Percentiles rank a stretch among this genome's conserved stretches.
phyloP scores from a whole-genome alignment of 768 basidiomycete species.

The Mycena amicta region DNA sequence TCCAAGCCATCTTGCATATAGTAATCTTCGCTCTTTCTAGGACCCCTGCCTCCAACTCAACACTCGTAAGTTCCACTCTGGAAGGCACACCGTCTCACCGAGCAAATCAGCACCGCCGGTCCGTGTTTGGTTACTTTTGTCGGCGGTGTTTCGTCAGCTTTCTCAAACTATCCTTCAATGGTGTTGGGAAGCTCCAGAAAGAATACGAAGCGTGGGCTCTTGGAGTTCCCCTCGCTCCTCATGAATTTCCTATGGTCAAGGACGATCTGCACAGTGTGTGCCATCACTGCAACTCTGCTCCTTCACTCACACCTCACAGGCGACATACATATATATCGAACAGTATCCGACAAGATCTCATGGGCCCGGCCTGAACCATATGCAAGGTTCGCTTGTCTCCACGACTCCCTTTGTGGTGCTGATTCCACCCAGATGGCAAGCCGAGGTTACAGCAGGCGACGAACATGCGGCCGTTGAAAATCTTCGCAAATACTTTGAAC shows the following conservation, averaged over 20 bases:
- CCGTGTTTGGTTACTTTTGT: constrained; percentile 80
- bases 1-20: background rate
- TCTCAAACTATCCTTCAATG: constrained; percentile 74
- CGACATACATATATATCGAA: constrained; percentile 61
- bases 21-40: background rate
- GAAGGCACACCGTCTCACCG: background rate
- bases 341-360: constrained; percentile 62
- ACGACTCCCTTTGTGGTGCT: background rate
- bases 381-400: constrained; percentile 48
- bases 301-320: constrained; percentile 26
- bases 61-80: background rate
- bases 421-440: constrained; percentile 59
- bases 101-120: constrained; percentile 61
- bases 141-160: constrained; percentile 78
- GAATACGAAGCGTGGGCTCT: constrained; percentile 69
- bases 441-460: constrained; percentile 65
- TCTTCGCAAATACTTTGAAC: constrained; percentile 80
- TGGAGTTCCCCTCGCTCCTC: constrained; percentile 41
- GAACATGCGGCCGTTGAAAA: constrained; percentile 70
- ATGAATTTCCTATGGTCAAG: constrained; percentile 47
- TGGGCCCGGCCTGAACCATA: constrained; percentile 67
- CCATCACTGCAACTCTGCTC: too few species aligned
- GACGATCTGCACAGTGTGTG: constrained; percentile 53
- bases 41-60: background rate
- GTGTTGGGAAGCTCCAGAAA: constrained; percentile 63